Conservation (phyloP, 2,329 filamentous ascomycete genomes). For the Fusarium agapanthi region DNA sequence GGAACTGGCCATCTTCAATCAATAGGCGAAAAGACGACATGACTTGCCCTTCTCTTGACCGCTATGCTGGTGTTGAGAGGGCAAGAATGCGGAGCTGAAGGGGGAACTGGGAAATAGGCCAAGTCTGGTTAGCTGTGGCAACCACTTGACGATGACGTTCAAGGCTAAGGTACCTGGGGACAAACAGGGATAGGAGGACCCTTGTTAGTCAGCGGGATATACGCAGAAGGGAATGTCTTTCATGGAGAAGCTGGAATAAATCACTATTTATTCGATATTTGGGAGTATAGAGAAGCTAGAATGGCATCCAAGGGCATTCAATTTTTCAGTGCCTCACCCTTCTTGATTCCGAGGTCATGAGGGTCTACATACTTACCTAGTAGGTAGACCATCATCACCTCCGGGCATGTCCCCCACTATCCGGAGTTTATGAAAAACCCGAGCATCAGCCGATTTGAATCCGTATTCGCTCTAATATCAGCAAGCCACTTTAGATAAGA, state of each 20-base stretch:
- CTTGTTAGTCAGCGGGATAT: slow-evolving; percentile 34
- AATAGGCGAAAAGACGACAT: slow-evolving; percentile 82
- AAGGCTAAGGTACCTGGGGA: slow-evolving; percentile 10
- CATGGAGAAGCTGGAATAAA: not conserved
- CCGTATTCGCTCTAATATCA: slow-evolving; percentile 20
- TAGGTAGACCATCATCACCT: not conserved
- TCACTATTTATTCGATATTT: not conserved
- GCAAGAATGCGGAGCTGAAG: not conserved
- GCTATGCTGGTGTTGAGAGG: slow-evolving; percentile 8
- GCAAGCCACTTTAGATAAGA: slow-evolving; percentile 6
- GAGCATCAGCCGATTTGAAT: slow-evolving; percentile 35
- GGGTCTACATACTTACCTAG: not conserved
- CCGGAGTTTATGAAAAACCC: slow-evolving; percentile 24
- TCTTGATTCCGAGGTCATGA: slow-evolving; percentile 15
- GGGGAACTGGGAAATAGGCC: slow-evolving; percentile 26
- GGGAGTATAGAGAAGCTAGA: not conserved
- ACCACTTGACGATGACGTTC: slow-evolving; percentile 37
- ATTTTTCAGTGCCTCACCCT: not conserved
- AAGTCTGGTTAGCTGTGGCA: slow-evolving; percentile 26
- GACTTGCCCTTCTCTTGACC: slow-evolving; percentile 10
- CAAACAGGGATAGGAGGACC: slow-evolving; percentile 8
- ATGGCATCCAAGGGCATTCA: not conserved
- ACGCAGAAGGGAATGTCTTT: not conserved
- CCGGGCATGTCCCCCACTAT: slow-evolving; percentile 17
- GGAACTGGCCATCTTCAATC: slow-evolving; percentile 87